Conservation (phyloP, 177 flowering plant genomes). For the Vitis hybrid region DNA sequence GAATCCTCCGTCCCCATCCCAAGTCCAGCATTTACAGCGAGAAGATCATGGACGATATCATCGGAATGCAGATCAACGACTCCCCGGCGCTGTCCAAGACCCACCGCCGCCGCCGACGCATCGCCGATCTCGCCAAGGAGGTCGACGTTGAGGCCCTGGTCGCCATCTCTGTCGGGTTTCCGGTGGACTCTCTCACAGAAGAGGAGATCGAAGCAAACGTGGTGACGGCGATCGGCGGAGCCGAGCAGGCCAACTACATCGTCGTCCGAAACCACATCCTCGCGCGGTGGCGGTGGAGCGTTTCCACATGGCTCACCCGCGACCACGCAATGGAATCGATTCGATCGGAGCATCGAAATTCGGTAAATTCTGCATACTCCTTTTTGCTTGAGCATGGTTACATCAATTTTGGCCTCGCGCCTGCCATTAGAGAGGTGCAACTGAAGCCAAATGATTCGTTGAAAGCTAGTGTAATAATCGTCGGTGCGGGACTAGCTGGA, state of each 20-base stretch:
- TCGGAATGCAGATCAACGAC: conserved; percentile 49
- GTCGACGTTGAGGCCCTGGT: conserved; percentile 77
- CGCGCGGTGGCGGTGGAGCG: conserved; percentile 83
- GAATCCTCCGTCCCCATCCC: conserved; percentile 52
- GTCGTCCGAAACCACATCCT: conserved; percentile 87
- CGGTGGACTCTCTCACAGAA: conserved; percentile 82
- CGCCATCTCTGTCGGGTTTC: conserved; percentile 89
- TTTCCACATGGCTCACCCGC: conserved; percentile 63
- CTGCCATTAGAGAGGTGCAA: conserved; percentile 54
- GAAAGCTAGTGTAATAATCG: conserved; percentile 57
- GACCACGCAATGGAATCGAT: conserved; percentile 74
- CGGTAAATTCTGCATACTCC: conserved; percentile 63
- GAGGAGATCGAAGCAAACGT: conserved; percentile 89
- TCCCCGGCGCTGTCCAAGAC: conserved; percentile 27
- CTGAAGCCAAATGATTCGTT: conserved; percentile 26
- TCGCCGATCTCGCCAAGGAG: conserved; percentile 56
- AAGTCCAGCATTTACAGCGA: conserved; percentile 36
- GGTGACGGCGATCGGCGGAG: conserved; percentile 62
- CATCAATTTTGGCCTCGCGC: conserved; percentile 83
- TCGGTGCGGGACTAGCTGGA: conserved; percentile 93
- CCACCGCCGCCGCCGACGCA: conserved; percentile 38
- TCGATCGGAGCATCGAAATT: conserved; percentile 58
- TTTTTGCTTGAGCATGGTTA: conserved; percentile 84
- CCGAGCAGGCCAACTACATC: conserved; percentile 79
- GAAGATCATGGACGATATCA: conserved; percentile 33